Base-by-base conservation (phyloP, 495 filamentous ascomycete species). In the Astrocystis sublimbata region DNA sequence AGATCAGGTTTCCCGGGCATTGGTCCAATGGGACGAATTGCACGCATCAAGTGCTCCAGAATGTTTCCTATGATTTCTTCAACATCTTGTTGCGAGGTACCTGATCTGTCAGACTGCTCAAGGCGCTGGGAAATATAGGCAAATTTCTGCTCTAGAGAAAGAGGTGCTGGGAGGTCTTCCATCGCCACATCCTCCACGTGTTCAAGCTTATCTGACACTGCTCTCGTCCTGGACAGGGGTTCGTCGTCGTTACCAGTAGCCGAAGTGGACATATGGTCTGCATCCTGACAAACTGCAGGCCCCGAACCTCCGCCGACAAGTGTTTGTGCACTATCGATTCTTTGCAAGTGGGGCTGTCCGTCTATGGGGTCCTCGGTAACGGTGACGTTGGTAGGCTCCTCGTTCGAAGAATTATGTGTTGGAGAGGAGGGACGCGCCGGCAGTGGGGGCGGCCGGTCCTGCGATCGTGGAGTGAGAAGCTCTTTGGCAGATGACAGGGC, bases 11-110 rank as follows among this genome's bases (percentile, higher is more conserved):
- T 72, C 6, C 64, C 60, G 28, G 84, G 86, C 56, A 87, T 74
- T 2, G 76, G 75, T 6, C 78, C 70, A 60, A 62, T 76, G 36
- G 92, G 82, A 63, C 85, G 87, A 68, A 97, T 92, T 4, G 92
- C 93, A 63, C 90, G 92, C 69, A 91, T 87, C n/a, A 97, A 81
- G 40, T 93, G 90, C 65, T 93, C 92, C 36, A 96, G 83, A 23
- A 96, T 88, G 70, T 94, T 93, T 40, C 91, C 91, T 71, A 97
- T 93, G 38, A 96, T 93, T 72, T 98, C 94, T 9, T 90, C 92
- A 6, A 96, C 94, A 77, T 98, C 94, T 77, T 97, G 93, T 69
- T 93, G 79, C 10, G 76, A 76, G 2, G 78, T 78, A 12, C 79
- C 79, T 28, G 74, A 69, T 24, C 77, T 71, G 49, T 79, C 75